These are phyloP conservation scores for Protostelium mycophagum DNA, from an alignment of 78 protist species.

Conservation along the genomic window DNA sequence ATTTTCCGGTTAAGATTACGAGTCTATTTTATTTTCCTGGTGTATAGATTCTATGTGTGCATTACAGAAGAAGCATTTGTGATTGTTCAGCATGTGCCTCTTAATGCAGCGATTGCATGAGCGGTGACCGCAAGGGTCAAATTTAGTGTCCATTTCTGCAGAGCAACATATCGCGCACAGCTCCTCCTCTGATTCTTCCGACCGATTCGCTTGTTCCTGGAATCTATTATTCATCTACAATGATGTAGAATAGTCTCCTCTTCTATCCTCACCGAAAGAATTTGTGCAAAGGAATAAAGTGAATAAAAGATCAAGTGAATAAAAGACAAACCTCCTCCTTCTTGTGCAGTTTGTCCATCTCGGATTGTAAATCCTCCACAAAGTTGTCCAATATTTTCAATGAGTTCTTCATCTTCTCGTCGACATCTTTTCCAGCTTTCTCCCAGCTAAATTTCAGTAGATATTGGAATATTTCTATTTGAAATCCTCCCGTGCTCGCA, in stretches of 20 bases:
- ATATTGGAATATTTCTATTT: neutral
- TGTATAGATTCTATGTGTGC: neutral
- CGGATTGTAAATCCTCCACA: neutral
- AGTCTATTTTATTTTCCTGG: neutral
- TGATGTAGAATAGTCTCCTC: neutral
- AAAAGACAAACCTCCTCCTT: neutral
- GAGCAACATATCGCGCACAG: neutral
- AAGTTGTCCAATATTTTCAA: neutral
- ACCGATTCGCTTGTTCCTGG: neutral
- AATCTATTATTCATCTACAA: too few relatives aligned
- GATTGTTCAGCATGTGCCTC: neutral
- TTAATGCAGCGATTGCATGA: neutral
- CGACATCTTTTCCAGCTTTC: neutral
- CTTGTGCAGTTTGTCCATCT: neutral
- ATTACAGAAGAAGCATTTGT: neutral
- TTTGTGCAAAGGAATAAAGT: too few relatives aligned
- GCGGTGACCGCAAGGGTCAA: neutral
- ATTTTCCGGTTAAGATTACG: too few relatives aligned
- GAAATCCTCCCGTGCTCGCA: neutral
- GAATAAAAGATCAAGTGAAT: too few relatives aligned
- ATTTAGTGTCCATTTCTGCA: neutral
- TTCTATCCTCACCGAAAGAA: neutral
- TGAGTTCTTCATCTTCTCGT: neutral
- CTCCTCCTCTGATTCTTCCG: neutral
- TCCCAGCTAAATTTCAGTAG: neutral